These are phyloP conservation scores for Pisolithus thermaeus DNA, from an alignment of 1,284 basidiomycete genomes.

Conservation along the genomic window DNA sequence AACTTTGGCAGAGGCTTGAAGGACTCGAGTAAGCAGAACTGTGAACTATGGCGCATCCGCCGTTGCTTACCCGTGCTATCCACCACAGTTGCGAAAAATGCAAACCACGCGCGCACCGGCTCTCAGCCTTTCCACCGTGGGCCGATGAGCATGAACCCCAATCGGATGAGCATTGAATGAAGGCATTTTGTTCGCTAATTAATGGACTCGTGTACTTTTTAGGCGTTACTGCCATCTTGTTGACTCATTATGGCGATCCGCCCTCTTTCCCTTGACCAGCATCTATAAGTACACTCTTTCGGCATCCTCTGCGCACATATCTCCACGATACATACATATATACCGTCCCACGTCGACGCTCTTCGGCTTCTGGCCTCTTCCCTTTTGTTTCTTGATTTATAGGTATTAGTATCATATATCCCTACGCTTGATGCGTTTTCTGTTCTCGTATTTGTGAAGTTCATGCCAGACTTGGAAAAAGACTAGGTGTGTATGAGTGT, in stretches of 20 bases:
- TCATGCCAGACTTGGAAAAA: not conserved
- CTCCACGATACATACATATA: slow-evolving; percentile 3
- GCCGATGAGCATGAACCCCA: slow-evolving; percentile 60
- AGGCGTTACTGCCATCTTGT: slow-evolving; percentile 20
- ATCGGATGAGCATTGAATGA: slow-evolving; percentile 82
- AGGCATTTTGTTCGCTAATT: slow-evolving; percentile 13
- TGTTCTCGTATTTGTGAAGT: slow-evolving; percentile 19
- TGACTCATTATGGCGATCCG: slow-evolving; percentile 15
- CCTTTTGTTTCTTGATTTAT: slow-evolving; percentile 26
- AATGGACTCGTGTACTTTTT: slow-evolving; percentile 35
- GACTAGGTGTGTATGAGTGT: not conserved
- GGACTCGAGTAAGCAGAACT: slow-evolving; percentile 56
- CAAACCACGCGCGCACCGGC: slow-evolving; percentile 35
- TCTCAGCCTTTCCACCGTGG: slow-evolving; percentile 49
- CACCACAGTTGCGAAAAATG: slow-evolving; percentile 52
- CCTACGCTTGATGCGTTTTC: slow-evolving; percentile 15
- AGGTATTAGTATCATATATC: slow-evolving; percentile 28
- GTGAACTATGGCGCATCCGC: not conserved
- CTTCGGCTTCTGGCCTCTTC: slow-evolving; percentile 1
- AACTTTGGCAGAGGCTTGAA: slow-evolving; percentile 81
- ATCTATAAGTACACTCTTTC: slow-evolving; percentile 2
- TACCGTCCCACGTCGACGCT: slow-evolving; percentile 8
- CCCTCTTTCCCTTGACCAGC: not conserved
- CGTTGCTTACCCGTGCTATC: slow-evolving; percentile 3
- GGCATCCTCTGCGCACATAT: slow-evolving; percentile 10